Evolutionary conservation across 257 asterid genomes (phyloP).

Genomic region (Jacaranda mimosifolia): DNA sequence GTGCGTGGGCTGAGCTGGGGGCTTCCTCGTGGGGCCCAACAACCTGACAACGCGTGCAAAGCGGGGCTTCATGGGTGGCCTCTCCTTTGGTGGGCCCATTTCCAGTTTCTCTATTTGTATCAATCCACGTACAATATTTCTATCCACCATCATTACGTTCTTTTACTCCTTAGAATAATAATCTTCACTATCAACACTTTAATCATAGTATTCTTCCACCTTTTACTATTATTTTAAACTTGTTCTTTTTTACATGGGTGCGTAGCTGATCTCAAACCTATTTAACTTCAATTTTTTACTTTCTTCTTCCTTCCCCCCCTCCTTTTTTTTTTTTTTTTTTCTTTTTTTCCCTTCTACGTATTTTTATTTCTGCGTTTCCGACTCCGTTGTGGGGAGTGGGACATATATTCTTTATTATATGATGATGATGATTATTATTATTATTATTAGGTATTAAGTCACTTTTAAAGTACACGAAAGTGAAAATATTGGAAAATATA

Average conservation of each 20-base stretch:
- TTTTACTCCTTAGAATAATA: slow-evolving; percentile 29
- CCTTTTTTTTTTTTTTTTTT: not conserved
- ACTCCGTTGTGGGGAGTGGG: no score
- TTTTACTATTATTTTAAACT: not conserved
- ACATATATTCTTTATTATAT: no score
- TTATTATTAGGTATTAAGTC: no score
- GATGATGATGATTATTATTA: no score
- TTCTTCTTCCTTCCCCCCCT: no score
- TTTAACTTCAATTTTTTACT: not conserved
- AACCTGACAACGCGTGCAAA: slow-evolving; percentile 72
- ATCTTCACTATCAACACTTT: slow-evolving; percentile 36
- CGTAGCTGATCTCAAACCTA: not conserved
- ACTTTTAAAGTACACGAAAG: no score
- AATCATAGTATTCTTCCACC: slow-evolving; percentile 29
- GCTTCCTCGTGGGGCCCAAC: slow-evolving; percentile 42
- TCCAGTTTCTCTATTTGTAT: not conserved
- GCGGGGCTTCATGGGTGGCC: slow-evolving; percentile 40
- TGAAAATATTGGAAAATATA: no score
- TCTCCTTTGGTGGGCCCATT: slow-evolving; percentile 31
- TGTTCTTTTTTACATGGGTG: not conserved
- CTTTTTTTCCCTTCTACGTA: not conserved
- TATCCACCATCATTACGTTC: slow-evolving; percentile 37
- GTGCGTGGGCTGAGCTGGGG: slow-evolving; percentile 35
- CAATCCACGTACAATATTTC: slow-evolving; percentile 32
- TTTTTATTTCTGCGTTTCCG: no score